Percentiles rank a stretch among this genome's conserved stretches.
Conservation (phyloP, 306 rosid species). For the Vigna trinervia region DNA sequence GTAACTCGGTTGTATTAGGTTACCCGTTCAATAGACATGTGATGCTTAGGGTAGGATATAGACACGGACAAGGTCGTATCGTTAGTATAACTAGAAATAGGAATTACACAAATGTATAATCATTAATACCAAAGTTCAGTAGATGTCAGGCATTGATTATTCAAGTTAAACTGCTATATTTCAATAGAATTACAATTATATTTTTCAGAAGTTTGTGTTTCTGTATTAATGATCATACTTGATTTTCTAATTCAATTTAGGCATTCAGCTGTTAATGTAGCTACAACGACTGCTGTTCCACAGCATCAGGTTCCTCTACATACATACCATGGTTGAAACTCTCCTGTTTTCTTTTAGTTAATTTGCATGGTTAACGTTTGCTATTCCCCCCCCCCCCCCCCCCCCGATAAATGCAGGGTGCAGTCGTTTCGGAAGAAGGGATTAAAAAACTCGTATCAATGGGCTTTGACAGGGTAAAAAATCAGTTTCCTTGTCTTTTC, state of each 20-base stretch:
- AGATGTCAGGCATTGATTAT: slow-evolving; percentile 16
- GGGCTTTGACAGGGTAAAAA: slow-evolving; percentile 95
- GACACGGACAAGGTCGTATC: neutral
- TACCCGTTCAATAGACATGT: neutral
- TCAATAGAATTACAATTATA: slow-evolving; percentile 15
- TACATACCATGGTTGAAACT: slow-evolving; percentile 4
- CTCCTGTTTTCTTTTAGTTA: slow-evolving; percentile 37
- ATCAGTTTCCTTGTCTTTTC: slow-evolving; percentile 20
- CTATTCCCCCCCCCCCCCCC: neutral
- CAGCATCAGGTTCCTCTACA: slow-evolving; percentile 67
- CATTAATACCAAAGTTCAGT: slow-evolving; percentile 4
- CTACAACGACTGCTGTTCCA: slow-evolving; percentile 56
- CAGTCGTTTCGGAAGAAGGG: slow-evolving; percentile 76
- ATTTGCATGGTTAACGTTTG: slow-evolving; percentile 41
- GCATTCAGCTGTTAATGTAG: slow-evolving; percentile 53
- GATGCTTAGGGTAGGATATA: slow-evolving; percentile 4
- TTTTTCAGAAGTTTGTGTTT: slow-evolving; percentile 28
- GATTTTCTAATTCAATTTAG: slow-evolving; percentile 54
- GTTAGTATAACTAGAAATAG: slow-evolving; percentile 24
- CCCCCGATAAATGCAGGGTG: slow-evolving; percentile 58
- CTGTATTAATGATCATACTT: slow-evolving; percentile 30
- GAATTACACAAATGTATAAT: slow-evolving; percentile 1
- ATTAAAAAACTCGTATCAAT: slow-evolving; percentile 79
- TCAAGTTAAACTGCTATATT: slow-evolving; percentile 26
- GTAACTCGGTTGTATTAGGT: no score